Evolutionary conservation across 352 stramenopile species (phyloP).

Genomic region (Globisporangium solare): DNA sequence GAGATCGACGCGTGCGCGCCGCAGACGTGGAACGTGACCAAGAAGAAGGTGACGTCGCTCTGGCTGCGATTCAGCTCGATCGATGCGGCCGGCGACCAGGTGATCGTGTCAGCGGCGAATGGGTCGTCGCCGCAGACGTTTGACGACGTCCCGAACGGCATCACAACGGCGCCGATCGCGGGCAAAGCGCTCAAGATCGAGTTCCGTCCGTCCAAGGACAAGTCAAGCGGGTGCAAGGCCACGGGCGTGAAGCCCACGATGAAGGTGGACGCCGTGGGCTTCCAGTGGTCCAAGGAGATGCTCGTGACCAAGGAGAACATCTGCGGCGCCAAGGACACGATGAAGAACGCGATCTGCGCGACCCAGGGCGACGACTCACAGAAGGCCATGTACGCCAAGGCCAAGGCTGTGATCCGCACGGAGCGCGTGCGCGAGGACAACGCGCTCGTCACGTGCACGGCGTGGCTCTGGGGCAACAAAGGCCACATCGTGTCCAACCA

Average conservation of each 20-base stretch:
- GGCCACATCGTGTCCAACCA: constrained; percentile 31
- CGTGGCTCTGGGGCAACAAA: constrained; percentile 20
- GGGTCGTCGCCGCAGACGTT: constrained; percentile 25
- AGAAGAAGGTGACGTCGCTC: constrained; percentile 34
- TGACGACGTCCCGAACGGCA: constrained; percentile 17
- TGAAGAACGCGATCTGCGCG: constrained; percentile 54
- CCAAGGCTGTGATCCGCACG: constrained; percentile 43
- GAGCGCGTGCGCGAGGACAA: constrained; percentile 41
- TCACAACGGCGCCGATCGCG: constrained; percentile 27
- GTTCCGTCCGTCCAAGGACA: constrained; percentile 30
- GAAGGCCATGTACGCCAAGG: constrained; percentile 32
- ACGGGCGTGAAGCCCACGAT: constrained; percentile 19
- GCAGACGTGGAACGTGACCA: constrained; percentile 46
- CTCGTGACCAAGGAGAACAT: constrained; percentile 39
- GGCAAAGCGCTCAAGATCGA: constrained; percentile 32
- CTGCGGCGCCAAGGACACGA: constrained; percentile 44
- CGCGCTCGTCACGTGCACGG: constrained; percentile 37
- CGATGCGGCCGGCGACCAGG: constrained; percentile 26
- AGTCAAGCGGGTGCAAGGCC: constrained; percentile 12
- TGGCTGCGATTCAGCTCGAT: constrained; percentile 39
- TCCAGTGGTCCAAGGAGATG: constrained; percentile 30
- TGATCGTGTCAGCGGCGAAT: constrained; percentile 32
- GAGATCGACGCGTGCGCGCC: constrained; percentile 31
- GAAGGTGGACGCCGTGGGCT: constrained; percentile 27
- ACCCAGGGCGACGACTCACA: constrained; percentile 22